Evolutionary conservation across 257 asterid species (phyloP), one percentile per base, ranked within the genome.

Genomic region (Handroanthus guayacan): DNA sequence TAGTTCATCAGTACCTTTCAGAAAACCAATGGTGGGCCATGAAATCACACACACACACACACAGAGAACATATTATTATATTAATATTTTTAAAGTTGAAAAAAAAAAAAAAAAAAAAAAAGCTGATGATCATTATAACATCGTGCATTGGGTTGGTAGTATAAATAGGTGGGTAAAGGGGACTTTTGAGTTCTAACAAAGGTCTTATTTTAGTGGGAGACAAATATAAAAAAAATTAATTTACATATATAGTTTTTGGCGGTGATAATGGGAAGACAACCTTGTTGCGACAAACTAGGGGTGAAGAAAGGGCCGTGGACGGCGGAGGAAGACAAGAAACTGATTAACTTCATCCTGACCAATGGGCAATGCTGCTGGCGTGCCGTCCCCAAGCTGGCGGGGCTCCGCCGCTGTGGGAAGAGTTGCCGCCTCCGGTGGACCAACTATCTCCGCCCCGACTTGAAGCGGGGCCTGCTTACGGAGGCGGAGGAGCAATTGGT

Each of bases 351-450:
- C 62, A 88, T 90, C 12, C 84, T 90, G 47, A 83, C 93, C 6
- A 88, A 90, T 62, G 91, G 98, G 83, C 86, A 91, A 85, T 91
- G 98, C 52, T 84, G 98, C 73, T 93, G 98, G 97, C 86, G 97
- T 56, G 89, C 94, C 6, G 86, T 93, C 14, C 98, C 98, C 1
- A 93, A 93, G 82, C 89, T 88, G 38, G 98, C 98, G 25, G 98
- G 98, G 1, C 91, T 93, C n/a, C 86, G 89, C 73, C 98, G 98
- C 3, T 93, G 98, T 16, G 98, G 98, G 60, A 91, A 93, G 90
- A 93, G 98, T 77, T 93, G 96, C 71, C 90, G 97, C 34, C 97
- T 93, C 70, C 90, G 98, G 8, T 93, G 98, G 97, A 93, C 94
- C 17, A 93, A 93, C 54, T 93, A 91, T 67, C 97, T 93, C 76